Evolutionary conservation across 257 asterid species (phyloP), one percentile per base, ranked within the genome.

Genomic region (Solanum ossicruentum): DNA sequence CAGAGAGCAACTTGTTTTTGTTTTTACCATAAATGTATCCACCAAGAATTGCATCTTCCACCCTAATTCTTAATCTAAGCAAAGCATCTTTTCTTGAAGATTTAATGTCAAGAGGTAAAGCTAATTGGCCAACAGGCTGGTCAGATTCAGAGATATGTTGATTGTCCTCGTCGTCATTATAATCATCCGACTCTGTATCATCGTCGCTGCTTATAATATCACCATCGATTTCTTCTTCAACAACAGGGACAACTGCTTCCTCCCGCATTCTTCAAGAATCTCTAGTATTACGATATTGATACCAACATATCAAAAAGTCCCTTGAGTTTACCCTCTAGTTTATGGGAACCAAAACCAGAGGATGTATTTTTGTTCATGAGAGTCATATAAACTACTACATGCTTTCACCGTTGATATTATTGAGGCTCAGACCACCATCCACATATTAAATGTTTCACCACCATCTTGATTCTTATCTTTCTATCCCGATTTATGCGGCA

Each of bases 31-130:
- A 80, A 45, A 94, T 89, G 43, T 88, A 84, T 81, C 90, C 87
- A 69, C 89, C 91, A 18, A 81, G 83, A 80, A 95, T 92, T 13
- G 98, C 96, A 75, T 93, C 93, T 47, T 93, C 97, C 45, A 93
- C 91, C 80, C 87, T 84, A 88, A 85, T 77, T 6, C 98, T 91
- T 54, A 95, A 91, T 45, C 92, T 94, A 3, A 82, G 36, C 88
- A 94, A 87, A 73, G 94, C 90, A 4, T 85, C 89, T 70, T 82
- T 87, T 18, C 83, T 80, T 7, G 88, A 65, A 20, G 66, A 65
- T 12, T 88, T 90, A 10, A 70, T 17, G 65, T 51, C 82, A 20
- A 23, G 65, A 77, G 82, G 47, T 26, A 7, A 26, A 16, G n/a
- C 82, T 52, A 52, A 52, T 77, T 51, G 65, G 11, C 49, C 65